phyloP scores from a whole-genome alignment of 2,329 filamentous ascomycete genomes.

The Aspergillus quadricinctus region DNA sequence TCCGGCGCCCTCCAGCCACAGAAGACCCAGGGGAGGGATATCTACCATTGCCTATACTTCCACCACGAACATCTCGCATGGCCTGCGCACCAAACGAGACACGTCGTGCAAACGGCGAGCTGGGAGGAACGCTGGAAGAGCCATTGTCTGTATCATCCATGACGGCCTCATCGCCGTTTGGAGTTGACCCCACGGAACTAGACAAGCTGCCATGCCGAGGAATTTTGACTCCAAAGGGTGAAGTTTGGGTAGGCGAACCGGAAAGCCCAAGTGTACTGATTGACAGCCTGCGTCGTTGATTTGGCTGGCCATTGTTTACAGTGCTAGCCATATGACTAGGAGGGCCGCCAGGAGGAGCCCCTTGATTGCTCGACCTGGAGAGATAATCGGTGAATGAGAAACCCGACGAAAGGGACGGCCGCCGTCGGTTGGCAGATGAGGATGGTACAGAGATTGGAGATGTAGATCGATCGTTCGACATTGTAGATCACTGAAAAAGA shows the following conservation, averaged over 20 bases:
- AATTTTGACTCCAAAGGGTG: constrained; percentile 47
- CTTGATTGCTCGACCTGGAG: constrained; percentile 24
- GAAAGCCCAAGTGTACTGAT: constrained; percentile 71
- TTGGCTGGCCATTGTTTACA: constrained; percentile 45
- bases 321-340: constrained; percentile 49
- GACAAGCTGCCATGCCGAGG: constrained; percentile 65
- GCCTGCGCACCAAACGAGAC: constrained; percentile 87
- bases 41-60: constrained; percentile 62
- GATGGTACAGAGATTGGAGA: constrained; percentile 37
- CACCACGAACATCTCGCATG: constrained; percentile 63
- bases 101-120: constrained; percentile 67
- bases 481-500: constrained; percentile 20
- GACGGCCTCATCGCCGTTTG: constrained; percentile 39
- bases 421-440: constrained; percentile 37
- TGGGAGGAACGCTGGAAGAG: constrained; percentile 56
- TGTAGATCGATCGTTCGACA: constrained; percentile 42
- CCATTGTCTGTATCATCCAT: constrained; percentile 67
- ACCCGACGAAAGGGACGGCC: constrained; percentile 43
- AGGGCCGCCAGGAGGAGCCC: constrained; percentile 10
- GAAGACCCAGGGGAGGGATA: constrained; percentile 42
- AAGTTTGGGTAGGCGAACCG: constrained; percentile 60
- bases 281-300: constrained; percentile 63
- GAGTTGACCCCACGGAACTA: constrained; percentile 49
- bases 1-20: constrained; percentile 21
- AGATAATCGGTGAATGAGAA: constrained; percentile 40